Evolutionary conservation across 1,284 basidiomycete species (phyloP), one percentile per base, ranked within the genome.

Genomic region (Ceraceosorus guamensis): DNA sequence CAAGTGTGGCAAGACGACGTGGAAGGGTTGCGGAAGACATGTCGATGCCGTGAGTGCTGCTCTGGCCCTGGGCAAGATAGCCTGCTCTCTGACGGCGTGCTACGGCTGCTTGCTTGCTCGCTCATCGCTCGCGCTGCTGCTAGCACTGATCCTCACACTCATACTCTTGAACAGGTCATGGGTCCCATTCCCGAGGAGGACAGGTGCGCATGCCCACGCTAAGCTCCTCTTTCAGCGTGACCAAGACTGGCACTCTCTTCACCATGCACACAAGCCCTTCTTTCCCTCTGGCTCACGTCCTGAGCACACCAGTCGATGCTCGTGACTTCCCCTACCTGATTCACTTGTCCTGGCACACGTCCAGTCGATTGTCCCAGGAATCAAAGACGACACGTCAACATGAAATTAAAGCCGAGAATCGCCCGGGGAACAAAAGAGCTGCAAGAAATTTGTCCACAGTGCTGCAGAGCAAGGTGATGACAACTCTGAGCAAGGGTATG

Each of bases 1-100:
- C 52, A 67, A 63, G 56, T 67, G 65, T 48, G 65, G 65, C 46
- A 67, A 67, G 52, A 67, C 65, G 39, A 67, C 65, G 16, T 67
- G 65, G 65, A 48, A 51, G 10, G 65, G 65, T 16, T 67, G 65
- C 32, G 65, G 65, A 50, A 55, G 35, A 18, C 65, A 67, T 56
- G 55, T 63, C 50, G 65, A 67, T 48, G 35, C 35, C 8, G 50
- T 52, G n/a, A 52, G 39, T 39, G 3, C 39, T 18, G 14, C 16
- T 31, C 41, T 41, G 4, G n/a, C n/a, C n/a, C n/a, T n/a, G n/a
- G n/a, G n/a, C n/a, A n/a, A n/a, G n/a, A n/a, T n/a, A n/a, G n/a
- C n/a, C n/a, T n/a, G n/a, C n/a, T n/a, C n/a, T n/a, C n/a, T n/a
- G n/a, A n/a, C n/a, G n/a, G n/a, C n/a, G n/a, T n/a, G n/a, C n/a